Conservation (phyloP, 306 rosid genomes). For the Cucurbita ficifolia region DNA sequence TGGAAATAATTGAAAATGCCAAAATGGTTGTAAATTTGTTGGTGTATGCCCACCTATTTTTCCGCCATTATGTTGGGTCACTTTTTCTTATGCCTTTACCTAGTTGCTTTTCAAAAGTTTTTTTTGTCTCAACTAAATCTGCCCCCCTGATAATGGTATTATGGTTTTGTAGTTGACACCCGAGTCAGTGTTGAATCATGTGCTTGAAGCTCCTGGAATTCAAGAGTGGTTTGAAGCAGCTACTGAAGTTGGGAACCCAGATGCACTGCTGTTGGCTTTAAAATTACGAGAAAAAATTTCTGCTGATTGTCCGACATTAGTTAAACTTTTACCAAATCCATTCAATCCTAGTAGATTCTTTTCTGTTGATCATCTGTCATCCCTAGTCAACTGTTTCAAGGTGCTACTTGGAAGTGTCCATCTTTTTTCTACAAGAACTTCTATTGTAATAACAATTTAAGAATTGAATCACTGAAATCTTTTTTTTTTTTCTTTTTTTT, state of each 20-base stretch:
- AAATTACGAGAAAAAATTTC: slow-evolving; percentile 38
- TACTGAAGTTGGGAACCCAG: slow-evolving; percentile 73
- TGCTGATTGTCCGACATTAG: slow-evolving; percentile 32
- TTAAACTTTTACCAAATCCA: slow-evolving; percentile 57
- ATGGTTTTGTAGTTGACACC: slow-evolving; percentile 41
- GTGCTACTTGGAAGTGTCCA: slow-evolving; percentile 20
- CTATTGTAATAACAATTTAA: not conserved
- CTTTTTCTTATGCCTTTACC: not conserved
- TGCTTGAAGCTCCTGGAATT: slow-evolving; percentile 68
- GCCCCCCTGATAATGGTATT: not conserved
- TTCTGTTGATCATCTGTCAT: slow-evolving; percentile 47
- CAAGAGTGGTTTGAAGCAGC: slow-evolving; percentile 74
- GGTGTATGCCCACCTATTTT: not conserved
- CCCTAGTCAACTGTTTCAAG: slow-evolving; percentile 66
- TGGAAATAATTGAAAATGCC: not conserved
- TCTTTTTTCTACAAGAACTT: not conserved
- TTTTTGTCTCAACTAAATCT: not conserved
- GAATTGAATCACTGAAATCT: not conserved
- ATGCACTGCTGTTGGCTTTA: slow-evolving; percentile 74
- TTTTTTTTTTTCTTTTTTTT: not conserved
- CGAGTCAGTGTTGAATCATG: slow-evolving; percentile 39
- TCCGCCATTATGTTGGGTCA: not conserved
- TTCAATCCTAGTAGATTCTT: slow-evolving; percentile 50
- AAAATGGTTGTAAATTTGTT: not conserved
- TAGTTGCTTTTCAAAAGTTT: not conserved